Percentiles rank a stretch among this genome's conserved stretches.
phyloP scores from a whole-genome alignment of 225 moss, liverwort and hornwort species.

The Pseudoscleropodium purum region DNA sequence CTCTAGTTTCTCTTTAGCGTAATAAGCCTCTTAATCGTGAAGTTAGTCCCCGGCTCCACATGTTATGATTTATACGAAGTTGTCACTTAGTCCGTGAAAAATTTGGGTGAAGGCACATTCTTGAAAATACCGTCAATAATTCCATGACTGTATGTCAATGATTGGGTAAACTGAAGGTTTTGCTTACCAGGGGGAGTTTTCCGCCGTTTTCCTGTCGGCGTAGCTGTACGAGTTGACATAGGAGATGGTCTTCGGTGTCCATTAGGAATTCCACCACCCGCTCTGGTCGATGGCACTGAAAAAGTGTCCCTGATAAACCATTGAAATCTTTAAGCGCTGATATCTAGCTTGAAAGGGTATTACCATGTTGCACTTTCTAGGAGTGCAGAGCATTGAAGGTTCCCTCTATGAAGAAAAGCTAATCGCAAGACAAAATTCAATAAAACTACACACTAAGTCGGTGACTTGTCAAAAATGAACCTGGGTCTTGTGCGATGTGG shows the following conservation, averaged over 20 bases:
- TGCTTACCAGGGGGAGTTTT: conserved; percentile 17
- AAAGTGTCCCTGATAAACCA: conserved; percentile 18
- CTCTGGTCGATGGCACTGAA: conserved; percentile 25
- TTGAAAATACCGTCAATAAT: neutral
- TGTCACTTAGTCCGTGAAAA: neutral
- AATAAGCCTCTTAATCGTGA: neutral
- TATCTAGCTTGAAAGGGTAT: neutral
- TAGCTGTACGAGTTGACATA: conserved; percentile 31
- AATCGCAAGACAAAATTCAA: neutral
- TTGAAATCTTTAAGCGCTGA: neutral
- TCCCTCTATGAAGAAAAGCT: neutral
- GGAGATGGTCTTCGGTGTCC: conserved; percentile 34
- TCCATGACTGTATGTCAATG: neutral
- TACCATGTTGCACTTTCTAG: neutral
- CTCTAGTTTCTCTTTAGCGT: neutral
- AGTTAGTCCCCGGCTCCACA: neutral
- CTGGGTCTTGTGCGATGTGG: conserved; percentile 45
- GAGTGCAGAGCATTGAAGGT: neutral
- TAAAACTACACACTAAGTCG: neutral
- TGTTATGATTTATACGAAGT: neutral
- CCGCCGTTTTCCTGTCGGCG: conserved; percentile 21
- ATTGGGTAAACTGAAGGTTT: neutral
- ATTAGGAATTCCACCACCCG: conserved; percentile 29
- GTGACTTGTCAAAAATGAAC: conserved; percentile 4
- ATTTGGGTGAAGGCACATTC: neutral